These are phyloP conservation scores for Tolypocladium capitatum DNA, from an alignment of 2,329 filamentous ascomycete genomes.

Conservation along the genomic window DNA sequence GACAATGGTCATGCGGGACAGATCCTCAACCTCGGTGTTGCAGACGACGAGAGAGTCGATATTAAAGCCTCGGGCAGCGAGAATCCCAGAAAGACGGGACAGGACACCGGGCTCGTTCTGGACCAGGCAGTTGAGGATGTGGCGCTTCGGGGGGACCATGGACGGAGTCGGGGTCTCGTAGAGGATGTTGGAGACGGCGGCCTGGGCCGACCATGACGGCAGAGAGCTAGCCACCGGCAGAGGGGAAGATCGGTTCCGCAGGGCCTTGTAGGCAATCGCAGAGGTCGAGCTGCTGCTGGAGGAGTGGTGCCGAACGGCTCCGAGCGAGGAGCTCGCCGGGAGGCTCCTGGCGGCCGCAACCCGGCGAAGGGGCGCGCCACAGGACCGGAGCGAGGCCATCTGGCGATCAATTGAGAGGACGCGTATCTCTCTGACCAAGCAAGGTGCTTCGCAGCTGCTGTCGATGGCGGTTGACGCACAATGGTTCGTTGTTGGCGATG, in stretches of 20 bases:
- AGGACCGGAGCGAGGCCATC: conserved; percentile 33
- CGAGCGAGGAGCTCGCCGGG: conserved; percentile 12
- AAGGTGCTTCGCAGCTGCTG: background rate
- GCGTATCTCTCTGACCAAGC: background rate
- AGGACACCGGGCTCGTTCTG: conserved; percentile 98
- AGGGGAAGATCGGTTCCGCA: conserved; percentile 79
- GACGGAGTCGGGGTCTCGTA: conserved; percentile 92
- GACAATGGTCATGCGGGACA: conserved; percentile 98
- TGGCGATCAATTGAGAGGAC: conserved; percentile 7
- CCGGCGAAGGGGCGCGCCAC: conserved; percentile 26
- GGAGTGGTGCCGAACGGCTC: conserved; percentile 21
- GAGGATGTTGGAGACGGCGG: conserved; percentile 94
- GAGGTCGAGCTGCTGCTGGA: conserved; percentile 65
- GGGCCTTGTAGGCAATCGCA: conserved; percentile 91
- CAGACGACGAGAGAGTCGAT: conserved; percentile 97
- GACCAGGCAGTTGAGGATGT: conserved; percentile 95
- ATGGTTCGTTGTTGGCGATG: background rate
- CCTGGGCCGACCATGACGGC: conserved; percentile 77
- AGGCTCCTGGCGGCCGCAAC: conserved; percentile 14
- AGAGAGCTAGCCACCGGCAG: conserved; percentile 65
- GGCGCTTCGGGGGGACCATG: conserved; percentile 73
- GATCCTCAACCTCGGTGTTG: conserved; percentile 90
- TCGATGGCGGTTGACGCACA: background rate
- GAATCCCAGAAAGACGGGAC: conserved; percentile 88
- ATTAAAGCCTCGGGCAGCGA: conserved; percentile 95